phyloP scores from a whole-genome alignment of 2,329 filamentous ascomycete genomes.

The Coleophoma eucalyptorum region DNA sequence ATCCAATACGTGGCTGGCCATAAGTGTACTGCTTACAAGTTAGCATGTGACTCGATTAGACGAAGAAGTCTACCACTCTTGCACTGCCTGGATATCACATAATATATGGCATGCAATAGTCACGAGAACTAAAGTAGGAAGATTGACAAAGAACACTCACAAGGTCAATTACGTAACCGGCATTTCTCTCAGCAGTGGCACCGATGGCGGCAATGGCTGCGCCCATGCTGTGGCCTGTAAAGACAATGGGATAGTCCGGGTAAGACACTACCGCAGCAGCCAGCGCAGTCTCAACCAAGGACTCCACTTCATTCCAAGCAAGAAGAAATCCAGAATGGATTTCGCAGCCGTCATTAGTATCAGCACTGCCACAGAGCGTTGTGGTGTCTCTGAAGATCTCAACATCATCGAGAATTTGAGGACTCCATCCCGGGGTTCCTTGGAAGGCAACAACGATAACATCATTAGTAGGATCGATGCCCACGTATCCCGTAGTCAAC shows the following conservation, averaged over 20 bases:
- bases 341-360: conserved; percentile 13
- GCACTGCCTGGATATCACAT: background rate
- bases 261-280: conserved; percentile 6
- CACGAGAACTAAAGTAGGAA: background rate
- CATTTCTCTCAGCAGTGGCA: conserved; percentile 16
- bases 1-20: conserved; percentile 27
- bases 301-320: conserved; percentile 12
- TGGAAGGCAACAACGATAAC: conserved; percentile 19
- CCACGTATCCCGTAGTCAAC: conserved; percentile 13
- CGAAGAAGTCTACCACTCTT: too few species aligned
- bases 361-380: conserved; percentile 8
- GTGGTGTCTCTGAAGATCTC: conserved; percentile 6
- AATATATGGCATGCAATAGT: background rate
- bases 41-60: background rate
- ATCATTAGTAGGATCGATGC: conserved; percentile 14
- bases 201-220: conserved; percentile 24
- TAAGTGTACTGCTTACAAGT: conserved; percentile 18
- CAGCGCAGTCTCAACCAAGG: conserved; percentile 13
- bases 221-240: conserved; percentile 27
- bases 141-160: conserved; percentile 1
- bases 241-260: conserved; percentile 20
- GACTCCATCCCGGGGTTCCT: conserved; percentile 6
- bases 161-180: conserved; percentile 15
- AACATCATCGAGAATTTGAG: conserved; percentile 5
- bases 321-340: conserved; percentile 23